Evolutionary conservation across 2,329 filamentous ascomycete genomes (phyloP), one percentile per base, ranked within the genome.

Genomic region (Fusarium albidum): DNA sequence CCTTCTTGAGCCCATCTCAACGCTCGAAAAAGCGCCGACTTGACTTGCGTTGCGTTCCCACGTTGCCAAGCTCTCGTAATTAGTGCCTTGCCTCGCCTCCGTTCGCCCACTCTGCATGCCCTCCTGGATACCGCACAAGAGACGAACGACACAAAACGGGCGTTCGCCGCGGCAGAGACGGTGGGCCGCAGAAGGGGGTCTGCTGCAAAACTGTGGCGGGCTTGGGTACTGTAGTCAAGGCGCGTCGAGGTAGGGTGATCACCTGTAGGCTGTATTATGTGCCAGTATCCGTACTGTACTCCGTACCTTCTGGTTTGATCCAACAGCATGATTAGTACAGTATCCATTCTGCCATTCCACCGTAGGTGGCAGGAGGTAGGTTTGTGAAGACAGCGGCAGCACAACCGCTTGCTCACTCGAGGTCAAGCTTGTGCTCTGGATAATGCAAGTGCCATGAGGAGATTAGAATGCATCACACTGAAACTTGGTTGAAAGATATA

Each of bases 131-230:
- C 29, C 4, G 29, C n/a, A 31, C 41, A 38, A 13, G n/a, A 52
- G 31, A 17, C 12, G 47, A 41, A 52, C 51, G 49, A 51, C 61
- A 56, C 39, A 57, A 63, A 59, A 47, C 59, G 61, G 61, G 58
- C 56, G 43, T 58, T 63, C 56, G 63, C 63, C 63, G 56, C 61
- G 63, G 63, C 63, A 60, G 21, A 61, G 40, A 35, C 37, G 43
- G 55, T 55, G 48, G 59, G 50, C 41, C 32, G 43, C 45, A 40
- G 45, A 54, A 49, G 41, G 45, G 49, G 35, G 49, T 17, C 48
- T 57, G 58, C 29, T 45, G 56, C 37, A 49, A 17, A 21, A 26
- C 15, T 55, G 59, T 65, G 62, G 59, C 49, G 57, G 51, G 29
- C 40, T 51, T 54, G 39, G 34, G 39, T 33, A n/a, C n/a, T n/a